These are phyloP conservation scores for Sugiyamaella lignohabitans DNA, from an alignment of 805 yeast genomes.

Conservation along the genomic window DNA sequence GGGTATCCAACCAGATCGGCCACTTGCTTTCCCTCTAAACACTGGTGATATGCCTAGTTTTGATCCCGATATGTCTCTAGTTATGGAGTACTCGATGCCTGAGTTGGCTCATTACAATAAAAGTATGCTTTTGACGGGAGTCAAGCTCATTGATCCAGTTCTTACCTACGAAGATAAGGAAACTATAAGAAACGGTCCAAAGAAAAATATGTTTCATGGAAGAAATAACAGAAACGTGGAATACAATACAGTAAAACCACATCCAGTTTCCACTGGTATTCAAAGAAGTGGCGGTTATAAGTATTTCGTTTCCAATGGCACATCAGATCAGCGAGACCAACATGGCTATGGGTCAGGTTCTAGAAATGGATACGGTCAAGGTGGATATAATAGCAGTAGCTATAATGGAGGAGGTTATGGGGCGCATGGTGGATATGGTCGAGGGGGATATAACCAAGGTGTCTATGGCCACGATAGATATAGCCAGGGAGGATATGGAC, in stretches of 20 bases:
- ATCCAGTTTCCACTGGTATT: not conserved
- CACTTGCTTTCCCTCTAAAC: conserved; percentile 41
- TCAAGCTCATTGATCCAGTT: conserved; percentile 52
- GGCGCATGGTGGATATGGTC: conserved; percentile 11
- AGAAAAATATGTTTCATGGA: conserved; percentile 19
- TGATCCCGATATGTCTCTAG: conserved; percentile 37
- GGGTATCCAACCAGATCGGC: conserved; percentile 34
- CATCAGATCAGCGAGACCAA: conserved; percentile 12
- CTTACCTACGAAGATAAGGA: conserved; percentile 67
- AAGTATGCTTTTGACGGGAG: conserved; percentile 80
- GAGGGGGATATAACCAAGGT: conserved; percentile 11
- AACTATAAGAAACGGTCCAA: conserved; percentile 44
- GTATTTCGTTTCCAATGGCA: conserved; percentile 6
- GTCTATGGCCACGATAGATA: conserved; percentile 8
- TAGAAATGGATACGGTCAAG: conserved; percentile 32
- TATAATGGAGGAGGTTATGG: conserved; percentile 5
- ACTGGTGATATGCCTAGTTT: conserved; percentile 41
- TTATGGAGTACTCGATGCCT: conserved; percentile 57
- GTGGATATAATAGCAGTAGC: conserved; percentile 25
- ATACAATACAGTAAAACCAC: conserved; percentile 2
- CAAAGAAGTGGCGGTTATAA: conserved; percentile 21
- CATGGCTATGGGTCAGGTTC: conserved; percentile 17
- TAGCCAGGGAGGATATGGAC: conserved; percentile 14
- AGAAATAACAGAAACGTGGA: conserved; percentile 12
- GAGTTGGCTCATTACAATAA: conserved; percentile 50